Evolutionary conservation across 805 yeast genomes (phyloP), one percentile per base, ranked within the genome.

Genomic region (Wickerhamomyces chaumierensis): DNA sequence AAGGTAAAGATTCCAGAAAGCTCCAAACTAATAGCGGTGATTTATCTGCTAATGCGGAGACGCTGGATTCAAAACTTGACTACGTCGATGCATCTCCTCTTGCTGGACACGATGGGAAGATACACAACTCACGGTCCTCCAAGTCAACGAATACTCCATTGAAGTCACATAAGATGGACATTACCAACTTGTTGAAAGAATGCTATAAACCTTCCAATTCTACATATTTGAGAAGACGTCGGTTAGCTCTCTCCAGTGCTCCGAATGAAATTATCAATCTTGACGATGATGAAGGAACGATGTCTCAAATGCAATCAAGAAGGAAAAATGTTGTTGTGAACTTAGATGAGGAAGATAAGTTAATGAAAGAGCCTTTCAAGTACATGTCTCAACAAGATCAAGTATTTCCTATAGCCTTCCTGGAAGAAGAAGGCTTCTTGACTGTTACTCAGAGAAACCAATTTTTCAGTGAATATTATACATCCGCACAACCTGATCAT

Each of bases 341-440:
- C 21, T 21, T 18, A 3, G 35, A 15, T 21, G n/a, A 18, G 31
- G 5, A 33, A 31, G 33, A 25, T 21, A 25, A 29, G 6, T 8
- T 21, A 9, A 19, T 16, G 9, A 19, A 15, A 20, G 18, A 19
- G 8, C 12, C 25, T 5, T 19, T 19, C 27, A 29, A 36, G 5
- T 43, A 45, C 20, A 19, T 33, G 20, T 39, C 53, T 2, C 43
- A 43, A 12, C 36, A 18, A 16, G 54, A 53, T 37, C 13, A 12
- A 2, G 5, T 49, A 12, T 42, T 38, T 4, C 25, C 39, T 1
- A 34, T 16, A 8, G 31, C 35, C 0, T 44, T 50, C 27, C 35
- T 25, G 3, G 38, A 34, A 2, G 31, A 31, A 4, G 51, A 48
- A n/a, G 57, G 57, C 1, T 46, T 45, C 21, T 36, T 53, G 9